Conservation (phyloP, 1,139 yeast genomes). For the Taphrina flavorubra region DNA sequence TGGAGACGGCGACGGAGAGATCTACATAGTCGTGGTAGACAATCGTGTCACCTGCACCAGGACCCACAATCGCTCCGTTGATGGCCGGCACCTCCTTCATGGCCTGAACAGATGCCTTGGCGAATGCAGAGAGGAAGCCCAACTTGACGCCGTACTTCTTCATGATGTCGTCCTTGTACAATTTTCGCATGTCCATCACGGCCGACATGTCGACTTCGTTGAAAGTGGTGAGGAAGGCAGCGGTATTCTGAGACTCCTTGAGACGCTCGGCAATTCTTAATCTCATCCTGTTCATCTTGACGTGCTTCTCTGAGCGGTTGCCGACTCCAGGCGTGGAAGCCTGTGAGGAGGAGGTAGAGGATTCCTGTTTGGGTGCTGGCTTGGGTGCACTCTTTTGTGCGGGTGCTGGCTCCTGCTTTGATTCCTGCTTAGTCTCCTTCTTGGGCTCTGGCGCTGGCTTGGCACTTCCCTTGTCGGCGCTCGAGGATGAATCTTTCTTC, state of each 20-base stretch:
- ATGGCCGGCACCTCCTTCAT: constrained; percentile 95
- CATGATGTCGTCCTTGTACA: constrained; percentile 94
- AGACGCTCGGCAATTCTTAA: constrained; percentile 98
- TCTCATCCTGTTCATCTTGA: constrained; percentile 99
- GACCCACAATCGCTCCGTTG: constrained; percentile 86
- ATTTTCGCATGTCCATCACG: constrained; percentile 90
- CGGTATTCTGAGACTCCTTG: constrained; percentile 98
- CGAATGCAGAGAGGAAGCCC: constrained; percentile 99
- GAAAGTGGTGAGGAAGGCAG: constrained; percentile 97
- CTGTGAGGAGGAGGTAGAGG: constrained; percentile 46
- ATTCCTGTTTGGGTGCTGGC: constrained; percentile 46
- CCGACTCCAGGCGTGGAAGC: constrained; percentile 44
- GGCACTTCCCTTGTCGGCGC: constrained; percentile 46
- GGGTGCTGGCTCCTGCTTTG: constrained; percentile 45
- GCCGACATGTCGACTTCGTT: constrained; percentile 97
- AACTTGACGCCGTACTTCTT: constrained; percentile 93
- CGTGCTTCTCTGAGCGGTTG: constrained; percentile 50
- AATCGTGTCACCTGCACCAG: constrained; percentile 77
- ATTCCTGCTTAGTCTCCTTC: constrained; percentile 44
- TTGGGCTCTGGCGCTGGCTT: constrained; percentile 44
- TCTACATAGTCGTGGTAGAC: constrained; percentile 97
- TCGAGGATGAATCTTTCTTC: constrained; percentile 49
- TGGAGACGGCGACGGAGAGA: constrained; percentile 95
- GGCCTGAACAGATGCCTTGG: constrained; percentile 91
- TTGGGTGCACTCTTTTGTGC: constrained; percentile 42